phyloP scores from a whole-genome alignment of 2,329 filamentous ascomycete genomes.

The Beauveria scarabaeidicola region DNA sequence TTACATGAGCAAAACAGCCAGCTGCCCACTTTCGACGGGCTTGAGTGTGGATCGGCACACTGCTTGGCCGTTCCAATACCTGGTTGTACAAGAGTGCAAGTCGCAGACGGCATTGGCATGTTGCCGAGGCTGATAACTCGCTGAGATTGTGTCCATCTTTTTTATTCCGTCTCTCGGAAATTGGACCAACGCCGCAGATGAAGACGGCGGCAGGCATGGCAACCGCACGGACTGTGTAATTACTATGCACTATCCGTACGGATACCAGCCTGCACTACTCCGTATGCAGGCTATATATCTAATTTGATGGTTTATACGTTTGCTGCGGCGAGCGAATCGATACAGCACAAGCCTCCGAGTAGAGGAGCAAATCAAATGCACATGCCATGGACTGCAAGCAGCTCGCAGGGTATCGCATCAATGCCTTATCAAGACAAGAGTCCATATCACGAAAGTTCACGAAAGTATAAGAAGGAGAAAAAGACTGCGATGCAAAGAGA shows the following conservation, averaged over 20 bases:
- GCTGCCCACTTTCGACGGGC: neutral
- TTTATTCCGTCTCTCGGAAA: neutral
- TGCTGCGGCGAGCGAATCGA: neutral
- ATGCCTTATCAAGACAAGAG: too few species aligned
- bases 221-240: neutral
- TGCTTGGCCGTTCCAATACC: neutral
- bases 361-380: neutral
- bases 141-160: too few species aligned
- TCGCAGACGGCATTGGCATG: neutral
- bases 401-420: too few species aligned
- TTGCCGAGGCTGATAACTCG: too few species aligned
- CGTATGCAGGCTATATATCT: neutral
- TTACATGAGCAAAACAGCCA: neutral
- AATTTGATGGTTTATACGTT: neutral
- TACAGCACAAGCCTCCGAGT: neutral
- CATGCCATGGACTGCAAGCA: neutral
- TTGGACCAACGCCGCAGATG: neutral
- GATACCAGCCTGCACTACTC: neutral
- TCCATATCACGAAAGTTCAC: too few species aligned
- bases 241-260: neutral
- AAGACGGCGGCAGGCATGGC: neutral
- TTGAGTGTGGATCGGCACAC: neutral
- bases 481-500: neutral
- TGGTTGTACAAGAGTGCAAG: neutral
- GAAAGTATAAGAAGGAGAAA: too few species aligned